A percentile compares a stretch with the other conserved stretches of the same genome.
Evolutionary conservation across 768 basidiomycete species (phyloP).

Genomic region (Auricularia sp.): DNA sequence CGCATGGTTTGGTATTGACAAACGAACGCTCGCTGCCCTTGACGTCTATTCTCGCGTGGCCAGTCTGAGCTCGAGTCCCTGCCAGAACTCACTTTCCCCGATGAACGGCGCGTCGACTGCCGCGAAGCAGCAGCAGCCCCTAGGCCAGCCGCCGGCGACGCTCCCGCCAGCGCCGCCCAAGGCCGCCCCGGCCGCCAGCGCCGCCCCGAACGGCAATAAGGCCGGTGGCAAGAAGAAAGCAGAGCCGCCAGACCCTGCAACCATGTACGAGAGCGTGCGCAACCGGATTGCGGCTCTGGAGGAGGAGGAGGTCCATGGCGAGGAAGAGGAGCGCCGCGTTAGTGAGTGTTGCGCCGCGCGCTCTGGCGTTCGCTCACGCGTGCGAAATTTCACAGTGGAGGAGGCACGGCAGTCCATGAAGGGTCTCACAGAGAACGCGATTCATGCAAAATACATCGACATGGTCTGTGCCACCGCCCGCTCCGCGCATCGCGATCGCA

Average conservation of each 20-base stretch:
- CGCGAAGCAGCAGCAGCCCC: background rate
- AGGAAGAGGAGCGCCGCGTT: slow-evolving; percentile 74
- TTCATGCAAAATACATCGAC: slow-evolving; percentile 82
- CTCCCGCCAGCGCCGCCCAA: background rate
- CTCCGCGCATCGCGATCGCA: slow-evolving; percentile 6
- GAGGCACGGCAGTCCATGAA: slow-evolving; percentile 81
- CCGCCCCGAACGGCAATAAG: slow-evolving; percentile 2
- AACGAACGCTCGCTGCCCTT: no score
- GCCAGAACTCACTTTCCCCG: background rate
- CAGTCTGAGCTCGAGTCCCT: no score
- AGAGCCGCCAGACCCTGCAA: slow-evolving; percentile 63
- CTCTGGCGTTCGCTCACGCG: background rate
- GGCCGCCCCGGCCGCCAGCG: background rate
- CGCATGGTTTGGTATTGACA: no score
- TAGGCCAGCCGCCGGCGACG: background rate
- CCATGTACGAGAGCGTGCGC: slow-evolving; percentile 83
- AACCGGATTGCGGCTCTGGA: slow-evolving; percentile 82
- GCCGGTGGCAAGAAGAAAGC: slow-evolving; percentile 55
- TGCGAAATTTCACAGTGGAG: slow-evolving; percentile 44
- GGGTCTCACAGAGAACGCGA: slow-evolving; percentile 70
- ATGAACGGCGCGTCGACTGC: background rate
- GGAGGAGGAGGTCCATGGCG: slow-evolving; percentile 77
- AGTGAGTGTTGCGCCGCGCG: slow-evolving; percentile 33
- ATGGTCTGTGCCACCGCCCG: slow-evolving; percentile 42
- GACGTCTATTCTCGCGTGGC: no score